Evolutionary conservation across 768 basidiomycete genomes (phyloP).

Genomic region (Leccinum boreale): DNA sequence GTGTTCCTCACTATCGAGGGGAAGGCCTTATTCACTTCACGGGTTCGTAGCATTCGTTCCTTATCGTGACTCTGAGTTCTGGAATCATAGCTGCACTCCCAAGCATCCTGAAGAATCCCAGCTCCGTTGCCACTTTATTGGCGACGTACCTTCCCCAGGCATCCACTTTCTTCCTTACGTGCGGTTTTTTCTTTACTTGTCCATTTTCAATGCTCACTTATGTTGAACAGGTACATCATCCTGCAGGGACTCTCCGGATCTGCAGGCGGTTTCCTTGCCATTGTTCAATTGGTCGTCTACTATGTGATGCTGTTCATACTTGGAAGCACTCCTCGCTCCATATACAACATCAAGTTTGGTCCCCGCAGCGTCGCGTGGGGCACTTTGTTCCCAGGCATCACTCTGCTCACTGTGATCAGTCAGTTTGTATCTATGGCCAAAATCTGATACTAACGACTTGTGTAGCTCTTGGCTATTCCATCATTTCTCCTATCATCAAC

Average conservation of each 20-base stretch:
- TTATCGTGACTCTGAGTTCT: conserved; percentile 81
- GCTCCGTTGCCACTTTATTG: conserved; percentile 63
- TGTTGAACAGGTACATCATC: conserved; percentile 58
- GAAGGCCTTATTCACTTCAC: not conserved
- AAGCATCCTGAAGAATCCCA: conserved; percentile 62
- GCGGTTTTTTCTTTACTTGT: conserved; percentile 15
- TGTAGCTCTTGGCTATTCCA: conserved; percentile 71
- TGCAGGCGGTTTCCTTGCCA: conserved; percentile 77
- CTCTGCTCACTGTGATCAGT: conserved; percentile 84
- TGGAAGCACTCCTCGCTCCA: conserved; percentile 83
- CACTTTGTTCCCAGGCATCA: conserved; percentile 63
- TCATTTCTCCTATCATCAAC: conserved; percentile 92
- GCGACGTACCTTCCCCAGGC: conserved; percentile 78
- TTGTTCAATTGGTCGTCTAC: conserved; percentile 74
- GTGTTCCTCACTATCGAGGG: conserved; percentile 29
- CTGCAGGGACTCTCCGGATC: conserved; percentile 79
- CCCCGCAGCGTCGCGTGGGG: conserved; percentile 72
- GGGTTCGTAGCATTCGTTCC: conserved; percentile 76
- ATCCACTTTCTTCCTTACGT: conserved; percentile 91
- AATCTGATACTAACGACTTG: not conserved
- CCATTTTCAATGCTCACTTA: not conserved
- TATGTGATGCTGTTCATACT: conserved; percentile 88
- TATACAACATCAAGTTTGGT: conserved; percentile 81
- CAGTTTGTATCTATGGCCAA: conserved; percentile 23
- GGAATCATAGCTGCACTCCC: conserved; percentile 77